Evolutionary conservation across 1,139 yeast genomes (phyloP), one percentile per base, ranked within the genome.

Genomic region (Blastobotrys arbuscula): DNA sequence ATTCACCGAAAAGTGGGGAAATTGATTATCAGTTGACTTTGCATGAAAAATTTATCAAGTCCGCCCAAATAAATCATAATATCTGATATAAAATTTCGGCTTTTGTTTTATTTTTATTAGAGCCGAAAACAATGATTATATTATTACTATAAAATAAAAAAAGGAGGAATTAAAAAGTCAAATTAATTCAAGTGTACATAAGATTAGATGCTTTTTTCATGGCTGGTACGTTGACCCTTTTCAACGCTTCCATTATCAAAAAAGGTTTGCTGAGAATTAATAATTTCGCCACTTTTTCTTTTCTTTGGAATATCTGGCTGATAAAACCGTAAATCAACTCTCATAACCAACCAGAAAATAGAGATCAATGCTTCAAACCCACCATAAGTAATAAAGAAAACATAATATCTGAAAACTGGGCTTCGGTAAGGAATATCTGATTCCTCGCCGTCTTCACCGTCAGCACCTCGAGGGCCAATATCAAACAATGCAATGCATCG

Each of bases 301-400:
- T 28, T 35, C 31, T n/a, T 20, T 3, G 47, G 35, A 15, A 21
- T 48, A 44, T 83, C 92, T 24, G 94, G 92, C 64, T 86, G 79
- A 72, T 84, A 84, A 69, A 84, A 84, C 62, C 94, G 73, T 58
- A 85, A 73, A 63, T 84, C 94, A 44, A 82, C 78, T 62, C 94
- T 73, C 39, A 81, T 80, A 33, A 80, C 63, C 41, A 84, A 64
- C 65, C 81, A 81, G 41, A 81, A 52, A 6, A 79, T 53, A 50
- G 79, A 73, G 50, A 82, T 76, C 28, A 81, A 55, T 0, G 74
- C 72, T 66, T 84, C 92, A 39, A 81, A 69, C 3, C 74, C 78
- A 24, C 85, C 85, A 78, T 86, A 84, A 55, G 78, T 67, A 34
- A 82, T 72, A 62, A 82, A 84, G 81, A 82, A 76, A 23, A 79